Base-by-base conservation (phyloP, 2,329 filamentous ascomycete genomes). In the Coniochaeta sp. region DNA sequence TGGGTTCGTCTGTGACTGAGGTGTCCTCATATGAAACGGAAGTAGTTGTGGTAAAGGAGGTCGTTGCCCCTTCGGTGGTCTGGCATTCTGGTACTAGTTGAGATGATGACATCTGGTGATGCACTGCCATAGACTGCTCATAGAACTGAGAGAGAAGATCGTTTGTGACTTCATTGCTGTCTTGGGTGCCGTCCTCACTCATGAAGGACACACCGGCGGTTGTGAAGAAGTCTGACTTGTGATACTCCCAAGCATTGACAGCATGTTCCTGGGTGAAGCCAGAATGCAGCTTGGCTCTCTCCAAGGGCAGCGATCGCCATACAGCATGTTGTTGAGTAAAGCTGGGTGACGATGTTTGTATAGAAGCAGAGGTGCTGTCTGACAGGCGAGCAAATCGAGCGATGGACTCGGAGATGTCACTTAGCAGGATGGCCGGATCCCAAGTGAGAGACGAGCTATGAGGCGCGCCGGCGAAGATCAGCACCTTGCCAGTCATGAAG, bases 71-170 rank as follows among this genome's bases (percentile, higher is more conserved):
- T 14, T 22, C 19, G 7, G 17, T n/a, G 19, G 67, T 58, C 65
- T 57, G 26, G 22, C 43, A 24, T 22, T 47, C 59, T 34, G 66
- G 58, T 26, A 66, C 68, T 19, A 87, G 75, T 62, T 89, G 82
- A 1, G 87, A 89, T 0, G 86, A 89, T 1, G 82, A 73, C 4
- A 89, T 72, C 16, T 85, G 82, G 63, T 90, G 81, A 69, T 96
- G 85, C 16, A 88, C 75, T 1, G 86, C 83, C 57, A 96, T 81
- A 0, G 91, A 95, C 67, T 93, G 85, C 64, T 95, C 84, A 67
- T 91, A 89, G 71, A 95, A 96, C 60, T 87, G 81, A 3, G 83
- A 81, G 3, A 87, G 72, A 0, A 78, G 63, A 19, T 75, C 69
- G 31, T 72, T 64, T 57, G 63, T 71, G 3, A 69, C 16, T 17